These are phyloP conservation scores for Ilyonectria sp. DNA, from an alignment of 2,329 filamentous ascomycete genomes.

Conservation along the genomic window DNA sequence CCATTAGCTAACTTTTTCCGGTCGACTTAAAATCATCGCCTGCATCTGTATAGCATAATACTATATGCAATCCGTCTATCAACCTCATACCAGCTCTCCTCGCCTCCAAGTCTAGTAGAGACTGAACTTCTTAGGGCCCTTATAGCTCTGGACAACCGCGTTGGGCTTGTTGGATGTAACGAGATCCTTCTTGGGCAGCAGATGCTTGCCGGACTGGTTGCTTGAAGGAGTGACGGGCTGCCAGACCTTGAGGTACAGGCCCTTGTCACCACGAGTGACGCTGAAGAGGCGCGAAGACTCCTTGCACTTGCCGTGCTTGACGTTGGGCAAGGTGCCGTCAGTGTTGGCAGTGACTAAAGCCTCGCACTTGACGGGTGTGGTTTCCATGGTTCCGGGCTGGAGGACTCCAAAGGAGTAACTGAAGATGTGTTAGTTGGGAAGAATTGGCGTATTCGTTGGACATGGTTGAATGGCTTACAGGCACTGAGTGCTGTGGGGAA, in stretches of 20 bases:
- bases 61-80: not conserved
- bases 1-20: not conserved
- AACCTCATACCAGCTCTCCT: not conserved
- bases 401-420: conserved; percentile 39
- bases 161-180: conserved; percentile 42
- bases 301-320: conserved; percentile 48
- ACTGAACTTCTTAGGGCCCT: conserved; percentile 41
- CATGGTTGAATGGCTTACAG: conserved; percentile 11
- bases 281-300: conserved; percentile 50
- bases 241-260: conserved; percentile 47
- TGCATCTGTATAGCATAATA: not conserved
- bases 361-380: conserved; percentile 43
- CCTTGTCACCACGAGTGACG: conserved; percentile 41
- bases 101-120: not conserved
- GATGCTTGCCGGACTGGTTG: conserved; percentile 46
- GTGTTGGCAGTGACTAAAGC: conserved; percentile 36
- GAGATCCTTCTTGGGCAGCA: conserved; percentile 47
- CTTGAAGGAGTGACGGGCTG: conserved; percentile 47
- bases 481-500: conserved; percentile 31
- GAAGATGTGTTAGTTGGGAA: fast-evolving
- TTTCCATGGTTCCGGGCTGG: conserved; percentile 45
- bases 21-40: not conserved
- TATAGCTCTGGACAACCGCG: conserved; percentile 49
- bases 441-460: too few species aligned
- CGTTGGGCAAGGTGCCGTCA: conserved; percentile 49